Percentiles rank a stretch among this genome's conserved stretches.
phyloP scores from a whole-genome alignment of 2,329 filamentous ascomycete genomes.

The Aureobasidium pullulans region DNA sequence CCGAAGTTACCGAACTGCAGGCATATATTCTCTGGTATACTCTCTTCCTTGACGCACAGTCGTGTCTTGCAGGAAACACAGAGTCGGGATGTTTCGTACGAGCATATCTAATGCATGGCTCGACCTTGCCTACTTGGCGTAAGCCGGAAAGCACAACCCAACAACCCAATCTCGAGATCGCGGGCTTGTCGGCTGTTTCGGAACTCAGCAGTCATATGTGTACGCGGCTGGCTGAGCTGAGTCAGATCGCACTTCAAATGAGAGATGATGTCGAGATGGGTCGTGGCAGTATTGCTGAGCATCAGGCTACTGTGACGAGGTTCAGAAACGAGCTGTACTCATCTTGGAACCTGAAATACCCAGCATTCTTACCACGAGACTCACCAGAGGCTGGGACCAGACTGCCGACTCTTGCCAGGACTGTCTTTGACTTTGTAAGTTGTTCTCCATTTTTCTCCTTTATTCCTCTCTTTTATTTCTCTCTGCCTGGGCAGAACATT shows the following conservation, averaged over 20 bases:
- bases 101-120: constrained; percentile 8
- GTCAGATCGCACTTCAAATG: constrained; percentile 1
- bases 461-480: background rate
- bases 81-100: constrained; percentile 14
- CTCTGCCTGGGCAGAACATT: background rate
- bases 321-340: constrained; percentile 22
- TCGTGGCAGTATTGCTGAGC: background rate
- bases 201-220: constrained; percentile 6
- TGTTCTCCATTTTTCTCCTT: background rate
- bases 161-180: background rate
- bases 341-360: constrained; percentile 23
- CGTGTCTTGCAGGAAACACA: constrained; percentile 9
- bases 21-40: constrained; percentile 50
- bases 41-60: constrained; percentile 40
- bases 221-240: background rate
- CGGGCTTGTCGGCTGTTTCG: background rate
- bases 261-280: background rate
- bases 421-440: constrained; percentile 38
- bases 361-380: constrained; percentile 19
- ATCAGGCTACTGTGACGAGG: constrained; percentile 12
- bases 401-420: constrained; percentile 22
- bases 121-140: background rate
- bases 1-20: constrained; percentile 22
- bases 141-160: background rate
- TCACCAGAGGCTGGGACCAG: constrained; percentile 22